phyloP scores from a whole-genome alignment of 176 grass and related monocot species.

The Juncus effusus region DNA sequence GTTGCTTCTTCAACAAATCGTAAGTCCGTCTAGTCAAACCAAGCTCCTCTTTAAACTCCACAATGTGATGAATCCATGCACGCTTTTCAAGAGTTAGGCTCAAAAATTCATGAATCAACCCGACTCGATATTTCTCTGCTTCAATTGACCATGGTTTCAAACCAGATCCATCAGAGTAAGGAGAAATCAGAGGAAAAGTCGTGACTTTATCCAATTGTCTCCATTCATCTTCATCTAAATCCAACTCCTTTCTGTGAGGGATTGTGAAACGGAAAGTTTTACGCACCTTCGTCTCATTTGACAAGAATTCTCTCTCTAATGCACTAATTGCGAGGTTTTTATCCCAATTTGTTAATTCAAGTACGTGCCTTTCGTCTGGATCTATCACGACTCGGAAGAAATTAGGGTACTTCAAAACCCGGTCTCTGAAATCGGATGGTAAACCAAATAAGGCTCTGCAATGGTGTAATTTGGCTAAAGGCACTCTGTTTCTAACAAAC shows the following conservation, averaged over 20 bases:
- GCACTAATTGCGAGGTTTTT: constrained; percentile 61
- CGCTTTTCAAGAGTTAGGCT: constrained; percentile 84
- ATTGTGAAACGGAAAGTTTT: constrained; percentile 71
- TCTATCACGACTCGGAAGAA: constrained; percentile 73
- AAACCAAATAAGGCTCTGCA: constrained; percentile 73
- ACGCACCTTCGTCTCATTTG: constrained; percentile 41
- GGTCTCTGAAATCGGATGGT: constrained; percentile 72
- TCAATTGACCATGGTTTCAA: constrained; percentile 64
- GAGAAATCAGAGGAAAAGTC: constrained; percentile 72
- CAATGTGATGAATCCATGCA: constrained; percentile 75
- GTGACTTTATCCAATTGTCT: constrained; percentile 49
- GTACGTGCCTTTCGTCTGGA: constrained; percentile 57
- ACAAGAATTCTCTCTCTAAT: constrained; percentile 68
- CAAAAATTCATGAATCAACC: constrained; percentile 71
- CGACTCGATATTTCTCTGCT: constrained; percentile 81
- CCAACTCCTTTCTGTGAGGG: constrained; percentile 50
- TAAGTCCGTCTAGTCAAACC: constrained; percentile 67
- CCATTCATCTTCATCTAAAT: constrained; percentile 50
- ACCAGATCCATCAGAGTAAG: constrained; percentile 57
- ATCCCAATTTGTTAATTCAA: constrained; percentile 77
- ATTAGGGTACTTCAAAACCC: constrained; percentile 48
- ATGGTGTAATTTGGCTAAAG: constrained; percentile 70
- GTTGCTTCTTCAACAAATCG: constrained; percentile 62
- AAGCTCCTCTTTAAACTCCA: constrained; percentile 93
- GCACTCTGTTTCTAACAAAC: constrained; percentile 48